Conservation (phyloP, 768 basidiomycete genomes). For the Xerocomellus intermedius region DNA sequence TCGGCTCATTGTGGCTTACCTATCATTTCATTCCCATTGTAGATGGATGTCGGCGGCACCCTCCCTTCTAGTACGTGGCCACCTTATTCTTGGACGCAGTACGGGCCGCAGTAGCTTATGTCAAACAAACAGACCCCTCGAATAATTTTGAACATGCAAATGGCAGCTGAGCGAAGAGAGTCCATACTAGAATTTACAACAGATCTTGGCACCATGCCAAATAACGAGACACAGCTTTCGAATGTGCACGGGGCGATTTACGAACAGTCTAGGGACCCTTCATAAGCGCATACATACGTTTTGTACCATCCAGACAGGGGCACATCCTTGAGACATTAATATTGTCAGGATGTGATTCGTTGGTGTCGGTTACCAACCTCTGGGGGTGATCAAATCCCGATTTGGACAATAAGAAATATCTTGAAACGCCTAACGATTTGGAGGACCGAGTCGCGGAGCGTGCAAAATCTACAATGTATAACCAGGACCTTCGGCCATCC, state of each 20-base stretch:
- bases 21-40: not conserved
- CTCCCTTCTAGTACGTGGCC: slow-evolving; percentile 13
- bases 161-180: slow-evolving; percentile 6
- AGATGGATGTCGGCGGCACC: slow-evolving; percentile 15
- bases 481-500: not conserved
- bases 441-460: not conserved
- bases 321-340: not conserved
- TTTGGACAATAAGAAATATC: not conserved
- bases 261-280: not conserved
- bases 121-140: slow-evolving; percentile 15
- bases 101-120: not conserved
- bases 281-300: not conserved
- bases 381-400: not conserved
- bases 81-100: not conserved
- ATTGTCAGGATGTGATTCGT: not conserved
- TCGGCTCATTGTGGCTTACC: not conserved
- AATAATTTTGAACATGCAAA: slow-evolving; percentile 21
- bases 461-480: not conserved
- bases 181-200: slow-evolving; percentile 15
- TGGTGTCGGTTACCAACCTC: not conserved
- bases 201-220: not conserved
- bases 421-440: no score
- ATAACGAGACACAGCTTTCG: not conserved
- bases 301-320: not conserved
- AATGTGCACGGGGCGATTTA: not conserved